These are phyloP conservation scores for Dactylellina drechsleri DNA, from an alignment of 2,329 filamentous ascomycete genomes.

Conservation along the genomic window DNA sequence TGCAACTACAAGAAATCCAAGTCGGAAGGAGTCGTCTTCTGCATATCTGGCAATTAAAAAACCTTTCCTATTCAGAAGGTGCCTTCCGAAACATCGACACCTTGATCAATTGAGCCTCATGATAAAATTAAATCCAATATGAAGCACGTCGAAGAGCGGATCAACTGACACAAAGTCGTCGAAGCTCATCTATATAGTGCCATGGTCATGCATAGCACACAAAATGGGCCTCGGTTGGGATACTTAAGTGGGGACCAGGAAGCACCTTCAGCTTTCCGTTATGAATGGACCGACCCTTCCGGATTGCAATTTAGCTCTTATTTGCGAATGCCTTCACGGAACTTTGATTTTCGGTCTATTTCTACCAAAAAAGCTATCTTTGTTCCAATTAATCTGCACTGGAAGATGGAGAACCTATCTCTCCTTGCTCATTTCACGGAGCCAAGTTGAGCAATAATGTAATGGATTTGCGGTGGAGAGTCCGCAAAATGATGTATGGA, in stretches of 20 bases:
- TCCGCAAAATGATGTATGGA: too few species aligned
- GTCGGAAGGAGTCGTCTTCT: background rate
- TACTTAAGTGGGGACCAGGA: background rate
- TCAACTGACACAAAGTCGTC: too few species aligned
- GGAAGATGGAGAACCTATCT: background rate
- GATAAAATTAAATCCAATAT: too few species aligned
- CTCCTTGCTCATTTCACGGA: too few species aligned
- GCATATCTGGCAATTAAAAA: background rate
- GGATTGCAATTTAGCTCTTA: slow-evolving; percentile 14
- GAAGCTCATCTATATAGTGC: too few species aligned
- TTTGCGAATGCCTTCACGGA: too few species aligned
- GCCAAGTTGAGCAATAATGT: too few species aligned
- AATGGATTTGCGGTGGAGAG: too few species aligned
- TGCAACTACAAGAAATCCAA: slow-evolving; percentile 10
- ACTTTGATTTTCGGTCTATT: too few species aligned
- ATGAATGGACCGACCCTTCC: slow-evolving; percentile 22
- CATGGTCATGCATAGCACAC: background rate
- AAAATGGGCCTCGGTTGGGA: slow-evolving; percentile 34
- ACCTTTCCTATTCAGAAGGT: slow-evolving; percentile 1
- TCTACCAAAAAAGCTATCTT: background rate
- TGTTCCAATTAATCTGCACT: background rate
- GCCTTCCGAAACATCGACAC: background rate
- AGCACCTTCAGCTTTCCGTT: slow-evolving; percentile 37
- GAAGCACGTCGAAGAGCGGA: too few species aligned
- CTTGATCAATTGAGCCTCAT: background rate